phyloP scores from a whole-genome alignment of 805 yeast genomes.

The Wickerhamomyces chambardii region DNA sequence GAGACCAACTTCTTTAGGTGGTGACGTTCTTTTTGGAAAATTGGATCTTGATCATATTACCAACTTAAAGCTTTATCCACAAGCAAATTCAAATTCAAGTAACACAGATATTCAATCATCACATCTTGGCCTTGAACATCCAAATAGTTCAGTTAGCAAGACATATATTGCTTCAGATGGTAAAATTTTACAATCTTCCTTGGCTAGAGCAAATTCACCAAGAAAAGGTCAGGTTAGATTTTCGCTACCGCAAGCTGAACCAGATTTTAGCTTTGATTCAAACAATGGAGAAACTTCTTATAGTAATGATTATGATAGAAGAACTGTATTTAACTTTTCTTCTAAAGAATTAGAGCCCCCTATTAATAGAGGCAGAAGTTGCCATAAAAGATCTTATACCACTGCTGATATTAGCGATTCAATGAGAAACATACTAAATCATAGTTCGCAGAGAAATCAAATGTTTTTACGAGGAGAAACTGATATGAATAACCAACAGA shows the following conservation, averaged over 20 bases:
- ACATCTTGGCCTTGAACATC: too few relatives aligned
- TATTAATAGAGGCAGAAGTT: slow-evolving; percentile 1
- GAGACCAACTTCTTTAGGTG: slow-evolving; percentile 18
- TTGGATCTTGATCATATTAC: neutral
- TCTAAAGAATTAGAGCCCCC: slow-evolving; percentile 3
- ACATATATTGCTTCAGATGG: slow-evolving; percentile 17
- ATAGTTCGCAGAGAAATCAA: slow-evolving; percentile 12
- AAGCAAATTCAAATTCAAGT: too few relatives aligned
- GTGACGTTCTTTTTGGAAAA: slow-evolving; percentile 4
- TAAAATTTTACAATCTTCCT: slow-evolving; percentile 15
- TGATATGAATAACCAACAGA: slow-evolving; percentile 20
- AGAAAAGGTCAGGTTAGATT: slow-evolving; percentile 19
- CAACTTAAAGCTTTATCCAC: too few relatives aligned
- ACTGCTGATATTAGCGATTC: slow-evolving; percentile 9
- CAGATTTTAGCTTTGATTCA: slow-evolving; percentile 1
- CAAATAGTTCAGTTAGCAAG: too few relatives aligned
- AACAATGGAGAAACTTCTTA: neutral
- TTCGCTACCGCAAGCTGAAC: slow-evolving; percentile 10
- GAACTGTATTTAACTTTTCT: slow-evolving; percentile 6
- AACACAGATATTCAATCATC: slow-evolving; percentile 1
- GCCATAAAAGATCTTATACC: slow-evolving; percentile 1
- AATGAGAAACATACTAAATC: slow-evolving; percentile 8
- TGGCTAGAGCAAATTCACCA: slow-evolving; percentile 19
- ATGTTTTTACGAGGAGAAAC: slow-evolving; percentile 26
- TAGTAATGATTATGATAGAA: slow-evolving; percentile 4